Conservation (phyloP, 441 rosid species). For the Pelargonium exstipulatum region DNA sequence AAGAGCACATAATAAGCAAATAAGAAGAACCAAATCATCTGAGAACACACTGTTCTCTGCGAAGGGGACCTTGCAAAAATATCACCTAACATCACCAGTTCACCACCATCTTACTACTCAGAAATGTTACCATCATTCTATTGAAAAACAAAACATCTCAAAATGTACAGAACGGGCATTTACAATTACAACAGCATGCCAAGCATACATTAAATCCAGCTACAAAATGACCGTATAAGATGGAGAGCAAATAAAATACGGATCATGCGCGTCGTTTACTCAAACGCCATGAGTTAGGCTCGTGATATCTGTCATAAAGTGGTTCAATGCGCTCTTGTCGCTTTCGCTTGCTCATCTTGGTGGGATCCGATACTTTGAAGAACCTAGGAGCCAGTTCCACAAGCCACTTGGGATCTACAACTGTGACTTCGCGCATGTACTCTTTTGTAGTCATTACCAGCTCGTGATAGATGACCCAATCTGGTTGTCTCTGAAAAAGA, state of each 20-base stretch:
- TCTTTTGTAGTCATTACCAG: constrained; percentile 86
- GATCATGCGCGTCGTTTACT: constrained; percentile 59
- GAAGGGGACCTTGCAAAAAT: constrained; percentile 76
- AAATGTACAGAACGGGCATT: background rate
- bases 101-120: no score
- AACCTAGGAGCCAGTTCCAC: constrained; percentile 64
- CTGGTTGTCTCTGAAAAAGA: constrained; percentile 91
- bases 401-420: constrained; percentile 66
- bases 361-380: constrained; percentile 63
- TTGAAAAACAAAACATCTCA: background rate
- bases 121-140: no score
- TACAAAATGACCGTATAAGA: background rate
- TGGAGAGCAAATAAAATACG: background rate
- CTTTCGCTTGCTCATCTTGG: constrained; percentile 65
- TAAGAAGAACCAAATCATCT: background rate
- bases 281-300: constrained; percentile 68
- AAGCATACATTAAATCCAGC: background rate
- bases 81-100: constrained; percentile 74
- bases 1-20: background rate
- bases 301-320: constrained; percentile 59
- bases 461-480: constrained; percentile 90
- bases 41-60: constrained; percentile 54
- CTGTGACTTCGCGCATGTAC: constrained; percentile 63
- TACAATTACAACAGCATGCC: constrained; percentile 4
- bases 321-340: constrained; percentile 67